Evolutionary conservation across 352 stramenopile species (phyloP).

Genomic region (Globisporangium orthogonon): DNA sequence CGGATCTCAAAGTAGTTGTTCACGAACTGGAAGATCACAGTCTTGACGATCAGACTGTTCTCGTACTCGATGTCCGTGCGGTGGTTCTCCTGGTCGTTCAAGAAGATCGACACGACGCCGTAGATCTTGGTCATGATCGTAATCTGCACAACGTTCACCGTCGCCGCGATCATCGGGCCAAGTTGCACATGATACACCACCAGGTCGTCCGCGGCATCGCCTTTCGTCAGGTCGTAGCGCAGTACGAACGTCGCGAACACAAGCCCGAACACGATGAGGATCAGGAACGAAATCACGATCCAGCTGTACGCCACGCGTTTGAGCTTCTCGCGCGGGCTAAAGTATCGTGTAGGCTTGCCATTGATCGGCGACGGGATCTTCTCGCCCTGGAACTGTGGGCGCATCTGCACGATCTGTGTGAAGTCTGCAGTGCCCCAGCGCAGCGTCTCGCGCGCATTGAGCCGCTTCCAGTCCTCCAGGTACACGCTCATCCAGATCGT

Average conservation of each 20-base stretch:
- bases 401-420: constrained; percentile 58
- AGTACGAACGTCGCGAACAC: constrained; percentile 77
- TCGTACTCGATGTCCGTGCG: constrained; percentile 84
- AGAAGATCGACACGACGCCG: constrained; percentile 74
- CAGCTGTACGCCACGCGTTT: constrained; percentile 63
- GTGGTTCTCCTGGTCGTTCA: constrained; percentile 94
- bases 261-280: constrained; percentile 67
- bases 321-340: constrained; percentile 53
- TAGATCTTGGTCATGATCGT: constrained; percentile 92
- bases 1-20: constrained; percentile 96
- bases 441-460: constrained; percentile 73
- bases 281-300: constrained; percentile 72
- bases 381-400: constrained; percentile 71
- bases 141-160: constrained; percentile 52
- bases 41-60: constrained; percentile 92
- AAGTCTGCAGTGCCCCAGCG: constrained; percentile 16
- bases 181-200: constrained; percentile 59
- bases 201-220: constrained; percentile 44
- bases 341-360: constrained; percentile 57
- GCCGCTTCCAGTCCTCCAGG: constrained; percentile 44
- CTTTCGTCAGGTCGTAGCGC: constrained; percentile 66
- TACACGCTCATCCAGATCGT: constrained; percentile 88
- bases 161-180: constrained; percentile 54
- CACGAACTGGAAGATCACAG: constrained; percentile 94
- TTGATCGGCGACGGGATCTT: constrained; percentile 71